Evolutionary conservation across 176 grass and related monocot genomes (phyloP), one percentile per base, ranked within the genome.

Genomic region (Oryza punctata): DNA sequence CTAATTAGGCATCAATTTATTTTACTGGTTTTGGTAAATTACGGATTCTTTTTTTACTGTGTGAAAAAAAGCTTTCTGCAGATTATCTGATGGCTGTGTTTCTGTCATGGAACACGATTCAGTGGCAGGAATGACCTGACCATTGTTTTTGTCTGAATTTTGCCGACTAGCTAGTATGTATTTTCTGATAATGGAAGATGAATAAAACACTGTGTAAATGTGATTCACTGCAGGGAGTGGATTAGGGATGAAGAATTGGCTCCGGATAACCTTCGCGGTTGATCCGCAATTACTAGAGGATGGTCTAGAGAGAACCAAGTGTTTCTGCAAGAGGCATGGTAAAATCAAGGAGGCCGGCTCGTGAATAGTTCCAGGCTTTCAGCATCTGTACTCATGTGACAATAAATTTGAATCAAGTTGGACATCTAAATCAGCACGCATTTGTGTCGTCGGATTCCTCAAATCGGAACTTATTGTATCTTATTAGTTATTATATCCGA

Each of bases 231-330:
- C 83, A 96, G 91, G 94, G 29, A 87, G 75, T 44, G 72, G 68
- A 24, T 43, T 96, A 1, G 85, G 87, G 26, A 88, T 93, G 85
- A 91, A 89, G 63, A 79, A 90, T n/a, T 96, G 91, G 91, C 78
- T 93, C 3, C 86, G 94, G 0, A 43, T 96, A 12, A 93, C 88
- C 6, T 96, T 93, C 23, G 88, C 88, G 0, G 66, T 87, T 2
- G 88, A 91, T 65, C 88, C 80, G 29, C 5, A n/a, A 23, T 65
- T 87, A 65, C 90, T 96, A 10, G 64, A 91, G 80, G 88, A 82
- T 72, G 94, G 91, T 8, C 65, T 96, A 21, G 80, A 82, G 14
- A 78, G 91, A 64, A 35, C 92, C 24, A 83, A 91, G 46, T 96
- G 72, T 40, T 96, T 96, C 77, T 96, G 86, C 65, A 23, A 81